Conservation (phyloP, 768 basidiomycete genomes). For the Phanerodontia chrysosporium region DNA sequence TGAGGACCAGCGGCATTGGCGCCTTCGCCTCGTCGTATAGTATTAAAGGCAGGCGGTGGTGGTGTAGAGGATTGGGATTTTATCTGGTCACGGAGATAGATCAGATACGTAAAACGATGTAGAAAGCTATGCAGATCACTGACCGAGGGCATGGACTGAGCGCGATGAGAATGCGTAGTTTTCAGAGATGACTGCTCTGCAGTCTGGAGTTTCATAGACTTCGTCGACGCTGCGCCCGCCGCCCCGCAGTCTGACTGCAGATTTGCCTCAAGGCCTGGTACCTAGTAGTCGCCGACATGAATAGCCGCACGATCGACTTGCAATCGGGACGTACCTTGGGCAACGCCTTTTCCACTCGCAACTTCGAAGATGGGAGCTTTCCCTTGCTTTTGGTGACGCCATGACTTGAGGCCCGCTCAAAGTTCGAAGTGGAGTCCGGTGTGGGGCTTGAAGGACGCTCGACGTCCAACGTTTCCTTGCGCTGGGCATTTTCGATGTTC, state of each 20-base stretch:
- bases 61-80: neutral
- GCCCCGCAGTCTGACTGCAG: conserved; percentile 8
- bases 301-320: neutral
- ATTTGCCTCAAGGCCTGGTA: neutral
- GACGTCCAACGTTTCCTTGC: conserved; percentile 3
- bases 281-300: conserved; percentile 7
- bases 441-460: conserved; percentile 11
- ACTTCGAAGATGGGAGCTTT: neutral
- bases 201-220: conserved; percentile 9
- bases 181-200: neutral
- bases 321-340: conserved; percentile 6
- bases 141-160: neutral
- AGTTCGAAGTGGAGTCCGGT: neutral
- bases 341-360: conserved; percentile 6
- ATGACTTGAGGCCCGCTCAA: neutral
- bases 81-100: neutral
- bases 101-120: neutral
- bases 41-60: neutral
- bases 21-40: neutral
- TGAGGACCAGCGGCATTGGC: neutral
- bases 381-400: neutral
- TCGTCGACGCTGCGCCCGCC: neutral
- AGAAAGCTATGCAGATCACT: neutral
- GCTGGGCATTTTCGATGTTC: conserved; percentile 14
- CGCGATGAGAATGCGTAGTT: neutral